phyloP scores from a whole-genome alignment of 148 eudicot species.

The Chenopodium quinoa region DNA sequence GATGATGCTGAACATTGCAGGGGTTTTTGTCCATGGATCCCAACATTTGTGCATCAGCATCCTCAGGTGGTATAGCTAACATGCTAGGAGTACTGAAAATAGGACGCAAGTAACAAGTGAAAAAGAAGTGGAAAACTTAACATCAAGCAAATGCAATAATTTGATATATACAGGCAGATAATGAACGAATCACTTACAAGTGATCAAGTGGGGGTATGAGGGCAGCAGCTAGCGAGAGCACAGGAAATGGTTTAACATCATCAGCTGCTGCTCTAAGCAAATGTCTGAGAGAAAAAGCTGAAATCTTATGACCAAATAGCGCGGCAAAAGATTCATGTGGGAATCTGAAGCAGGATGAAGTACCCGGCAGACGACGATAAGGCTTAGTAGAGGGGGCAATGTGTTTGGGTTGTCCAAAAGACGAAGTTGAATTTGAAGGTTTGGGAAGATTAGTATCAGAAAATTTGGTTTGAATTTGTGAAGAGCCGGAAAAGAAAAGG shows the following conservation, averaged over 20 bases:
- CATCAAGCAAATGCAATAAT: slow-evolving; percentile 1
- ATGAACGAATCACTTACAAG: slow-evolving; percentile 47
- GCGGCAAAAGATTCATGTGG: slow-evolving; percentile 29
- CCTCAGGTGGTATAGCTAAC: slow-evolving; percentile 30
- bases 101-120: no score
- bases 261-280: slow-evolving; percentile 36
- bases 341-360: slow-evolving; percentile 26
- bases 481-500: slow-evolving; percentile 47
- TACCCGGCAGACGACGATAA: neutral
- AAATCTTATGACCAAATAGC: slow-evolving; percentile 37
- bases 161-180: slow-evolving; percentile 22
- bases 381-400: slow-evolving; percentile 15
- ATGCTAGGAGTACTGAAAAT: no score
- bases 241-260: slow-evolving; percentile 42
- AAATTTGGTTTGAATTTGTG: slow-evolving; percentile 28
- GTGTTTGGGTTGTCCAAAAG: slow-evolving; percentile 31
- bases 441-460: slow-evolving; percentile 28
- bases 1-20: slow-evolving; percentile 46
- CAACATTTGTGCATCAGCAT: slow-evolving; percentile 34
- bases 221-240: slow-evolving; percentile 61
- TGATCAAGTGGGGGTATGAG: slow-evolving; percentile 52
- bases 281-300: slow-evolving; percentile 42
- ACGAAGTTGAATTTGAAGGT: slow-evolving; percentile 1
- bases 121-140: no score
- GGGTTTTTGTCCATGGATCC: slow-evolving; percentile 49